Evolutionary conservation across 345 rosid genomes (phyloP).

Genomic region (Pseudoturritis turrita): DNA sequence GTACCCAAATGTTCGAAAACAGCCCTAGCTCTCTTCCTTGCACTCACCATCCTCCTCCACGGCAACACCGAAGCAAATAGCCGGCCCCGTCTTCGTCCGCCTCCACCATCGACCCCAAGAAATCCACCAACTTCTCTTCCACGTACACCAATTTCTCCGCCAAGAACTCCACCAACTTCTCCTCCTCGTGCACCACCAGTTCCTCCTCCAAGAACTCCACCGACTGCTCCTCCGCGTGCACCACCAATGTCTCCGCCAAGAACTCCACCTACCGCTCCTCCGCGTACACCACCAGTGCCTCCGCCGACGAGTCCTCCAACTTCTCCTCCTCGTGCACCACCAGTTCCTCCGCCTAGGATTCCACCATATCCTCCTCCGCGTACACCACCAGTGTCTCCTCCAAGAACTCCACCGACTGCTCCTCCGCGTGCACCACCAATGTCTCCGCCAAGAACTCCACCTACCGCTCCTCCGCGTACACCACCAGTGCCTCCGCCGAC

Average conservation of each 20-base stretch:
- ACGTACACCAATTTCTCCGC: background rate
- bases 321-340: background rate
- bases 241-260: background rate
- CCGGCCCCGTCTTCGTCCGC: background rate
- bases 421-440: background rate
- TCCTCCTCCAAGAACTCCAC: background rate
- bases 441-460: background rate
- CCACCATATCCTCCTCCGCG: background rate
- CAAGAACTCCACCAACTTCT: background rate
- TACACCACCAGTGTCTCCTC: background rate
- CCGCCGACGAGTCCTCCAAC: background rate
- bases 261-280: background rate
- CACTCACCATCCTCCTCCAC: background rate
- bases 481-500: background rate
- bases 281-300: background rate
- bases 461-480: background rate
- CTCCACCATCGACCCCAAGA: background rate
- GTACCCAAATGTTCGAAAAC: background rate
- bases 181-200: background rate
- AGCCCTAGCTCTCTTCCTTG: background rate
- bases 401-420: background rate
- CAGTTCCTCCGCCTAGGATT: background rate
- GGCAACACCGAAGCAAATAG: background rate
- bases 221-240: background rate
- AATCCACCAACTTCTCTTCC: background rate